Percentiles rank a stretch among this genome's conserved stretches.
These are phyloP conservation scores for Friedmanniomyces simplex DNA, from an alignment of 495 filamentous ascomycete species.

Conservation along the genomic window DNA sequence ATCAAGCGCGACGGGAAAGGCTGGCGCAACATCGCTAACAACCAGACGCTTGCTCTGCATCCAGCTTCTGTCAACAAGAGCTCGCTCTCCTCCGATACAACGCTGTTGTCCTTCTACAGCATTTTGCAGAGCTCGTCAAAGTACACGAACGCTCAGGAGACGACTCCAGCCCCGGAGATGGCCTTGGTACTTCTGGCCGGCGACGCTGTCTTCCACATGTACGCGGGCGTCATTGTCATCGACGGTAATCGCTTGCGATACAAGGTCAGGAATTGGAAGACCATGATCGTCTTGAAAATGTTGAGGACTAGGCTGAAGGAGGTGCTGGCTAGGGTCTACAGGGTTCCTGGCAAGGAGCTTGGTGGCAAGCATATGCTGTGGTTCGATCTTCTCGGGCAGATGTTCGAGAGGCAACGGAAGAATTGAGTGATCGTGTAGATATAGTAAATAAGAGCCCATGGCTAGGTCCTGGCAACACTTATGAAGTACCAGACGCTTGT, in stretches of 20 bases:
- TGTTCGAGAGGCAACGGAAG: conserved; percentile 15
- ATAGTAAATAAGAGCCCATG: background rate
- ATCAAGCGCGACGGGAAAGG: conserved; percentile 77
- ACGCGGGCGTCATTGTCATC: conserved; percentile 72
- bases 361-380: conserved; percentile 60
- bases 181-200: conserved; percentile 76
- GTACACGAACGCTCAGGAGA: conserved; percentile 83
- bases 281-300: conserved; percentile 71
- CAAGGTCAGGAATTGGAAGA: conserved; percentile 78
- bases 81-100: conserved; percentile 41
- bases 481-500: no score
- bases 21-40: conserved; percentile 82
- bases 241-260: conserved; percentile 86
- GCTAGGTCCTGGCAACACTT: no score
- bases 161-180: conserved; percentile 68
- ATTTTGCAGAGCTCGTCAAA: conserved; percentile 83
- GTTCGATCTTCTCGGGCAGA: conserved; percentile 52
- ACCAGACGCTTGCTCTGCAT: conserved; percentile 73
- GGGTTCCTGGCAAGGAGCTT: conserved; percentile 56
- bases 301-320: conserved; percentile 59
- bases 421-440: background rate
- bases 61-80: conserved; percentile 78
- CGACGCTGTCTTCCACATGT: conserved; percentile 77
- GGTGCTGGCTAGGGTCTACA: conserved; percentile 59
- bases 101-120: conserved; percentile 85